phyloP scores from a whole-genome alignment of 257 asterid genomes.

The Craterostigma plantagineum region DNA sequence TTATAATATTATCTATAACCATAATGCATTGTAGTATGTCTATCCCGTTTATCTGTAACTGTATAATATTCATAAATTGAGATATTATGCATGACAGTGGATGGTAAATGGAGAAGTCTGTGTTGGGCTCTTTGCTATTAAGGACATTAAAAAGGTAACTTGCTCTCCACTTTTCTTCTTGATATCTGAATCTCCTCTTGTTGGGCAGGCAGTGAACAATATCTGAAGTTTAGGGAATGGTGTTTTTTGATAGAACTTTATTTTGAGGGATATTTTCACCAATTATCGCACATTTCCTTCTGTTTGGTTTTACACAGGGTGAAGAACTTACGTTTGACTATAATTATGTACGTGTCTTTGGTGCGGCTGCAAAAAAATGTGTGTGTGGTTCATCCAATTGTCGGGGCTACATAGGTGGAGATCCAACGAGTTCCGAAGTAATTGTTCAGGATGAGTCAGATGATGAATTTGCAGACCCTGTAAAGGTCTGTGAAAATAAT shows the following conservation, averaged over 20 bases:
- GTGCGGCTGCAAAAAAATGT: conserved; percentile 91
- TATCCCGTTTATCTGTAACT: too few species aligned
- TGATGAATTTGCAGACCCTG: conserved; percentile 51
- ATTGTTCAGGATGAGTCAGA: conserved; percentile 79
- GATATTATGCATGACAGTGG: conserved; percentile 45
- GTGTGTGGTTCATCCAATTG: conserved; percentile 73
- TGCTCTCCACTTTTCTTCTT: background rate
- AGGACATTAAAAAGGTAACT: conserved; percentile 67
- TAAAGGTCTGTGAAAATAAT: conserved; percentile 37
- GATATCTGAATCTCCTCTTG: background rate
- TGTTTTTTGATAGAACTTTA: too few species aligned
- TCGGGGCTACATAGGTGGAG: conserved; percentile 85
- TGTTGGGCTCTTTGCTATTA: conserved; percentile 70
- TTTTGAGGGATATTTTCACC: too few species aligned
- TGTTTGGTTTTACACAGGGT: conserved; percentile 31
- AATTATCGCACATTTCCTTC: too few species aligned
- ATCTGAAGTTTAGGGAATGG: too few species aligned
- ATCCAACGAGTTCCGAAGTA: conserved; percentile 45
- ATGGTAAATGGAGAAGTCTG: conserved; percentile 94
- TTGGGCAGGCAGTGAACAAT: background rate
- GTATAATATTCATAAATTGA: conserved; percentile 2
- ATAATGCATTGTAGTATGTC: too few species aligned
- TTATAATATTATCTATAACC: too few species aligned
- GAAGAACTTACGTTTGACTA: conserved; percentile 93
- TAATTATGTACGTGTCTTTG: conserved; percentile 81